Conservation (phyloP, 805 yeast species). For the Metschnikowia colocasiae region DNA sequence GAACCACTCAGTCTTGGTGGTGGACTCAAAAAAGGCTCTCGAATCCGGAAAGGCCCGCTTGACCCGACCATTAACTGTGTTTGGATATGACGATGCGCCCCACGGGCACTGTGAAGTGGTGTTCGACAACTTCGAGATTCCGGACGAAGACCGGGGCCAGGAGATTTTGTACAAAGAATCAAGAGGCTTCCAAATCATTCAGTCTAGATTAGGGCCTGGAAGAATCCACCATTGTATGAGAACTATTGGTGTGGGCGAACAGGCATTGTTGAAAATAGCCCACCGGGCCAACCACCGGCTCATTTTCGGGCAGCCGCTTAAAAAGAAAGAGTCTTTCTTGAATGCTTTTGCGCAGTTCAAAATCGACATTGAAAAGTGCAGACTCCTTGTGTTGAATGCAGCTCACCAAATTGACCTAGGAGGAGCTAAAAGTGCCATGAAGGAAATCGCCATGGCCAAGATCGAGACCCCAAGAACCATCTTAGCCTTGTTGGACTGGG, state of each 20-base stretch:
- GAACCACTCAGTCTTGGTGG: constrained; percentile 55
- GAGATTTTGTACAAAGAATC: constrained; percentile 43
- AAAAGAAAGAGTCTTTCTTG: constrained; percentile 48
- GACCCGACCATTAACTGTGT: constrained; percentile 49
- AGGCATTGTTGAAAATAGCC: constrained; percentile 45
- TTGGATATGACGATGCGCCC: constrained; percentile 67
- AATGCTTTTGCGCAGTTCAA: constrained; percentile 49
- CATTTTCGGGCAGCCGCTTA: constrained; percentile 51
- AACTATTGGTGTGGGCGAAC: constrained; percentile 57
- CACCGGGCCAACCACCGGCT: constrained; percentile 50
- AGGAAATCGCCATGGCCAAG: constrained; percentile 60
- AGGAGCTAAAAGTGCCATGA: constrained; percentile 52
- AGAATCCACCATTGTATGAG: constrained; percentile 70
- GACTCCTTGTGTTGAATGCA: constrained; percentile 54
- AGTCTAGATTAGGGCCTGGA: constrained; percentile 66
- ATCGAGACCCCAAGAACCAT: constrained; percentile 59
- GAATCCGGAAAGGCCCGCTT: constrained; percentile 47
- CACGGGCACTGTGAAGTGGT: constrained; percentile 66
- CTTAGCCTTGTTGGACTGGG: constrained; percentile 53
- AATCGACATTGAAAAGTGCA: constrained; percentile 52
- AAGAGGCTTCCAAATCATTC: constrained; percentile 59
- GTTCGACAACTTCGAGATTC: constrained; percentile 48
- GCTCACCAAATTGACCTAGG: constrained; percentile 55
- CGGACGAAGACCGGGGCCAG: constrained; percentile 41
- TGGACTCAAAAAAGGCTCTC: constrained; percentile 49